A percentile compares a stretch with the other conserved stretches of the same genome.
These are phyloP conservation scores for Hemisphaericaspora subhashii DNA, from an alignment of 1,139 yeast genomes.

Conservation along the genomic window DNA sequence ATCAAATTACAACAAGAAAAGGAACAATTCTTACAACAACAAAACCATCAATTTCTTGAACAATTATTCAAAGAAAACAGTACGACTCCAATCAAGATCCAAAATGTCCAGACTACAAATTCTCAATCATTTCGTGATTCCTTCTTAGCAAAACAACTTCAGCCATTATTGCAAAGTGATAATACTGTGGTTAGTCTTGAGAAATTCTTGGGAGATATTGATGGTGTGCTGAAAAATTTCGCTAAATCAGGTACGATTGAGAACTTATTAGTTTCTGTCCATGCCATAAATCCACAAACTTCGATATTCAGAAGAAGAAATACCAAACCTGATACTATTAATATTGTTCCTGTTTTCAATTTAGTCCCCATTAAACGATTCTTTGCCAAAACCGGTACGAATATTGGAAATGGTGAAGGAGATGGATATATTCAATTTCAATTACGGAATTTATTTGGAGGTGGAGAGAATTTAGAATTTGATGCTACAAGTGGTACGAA, in stretches of 20 bases:
- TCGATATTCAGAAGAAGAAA: conserved; percentile 9
- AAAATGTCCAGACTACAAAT: conserved; percentile 56
- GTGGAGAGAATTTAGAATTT: conserved; percentile 75
- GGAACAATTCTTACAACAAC: conserved; percentile 35
- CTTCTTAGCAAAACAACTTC: conserved; percentile 55
- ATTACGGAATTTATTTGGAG: conserved; percentile 78
- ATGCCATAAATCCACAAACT: conserved; percentile 29
- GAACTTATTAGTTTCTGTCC: conserved; percentile 40
- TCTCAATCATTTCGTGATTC: conserved; percentile 50
- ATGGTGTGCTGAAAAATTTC: conserved; percentile 44
- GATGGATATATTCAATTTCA: conserved; percentile 84
- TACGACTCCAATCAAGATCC: conserved; percentile 44
- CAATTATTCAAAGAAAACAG: conserved; percentile 42
- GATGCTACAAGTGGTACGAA: conserved; percentile 82
- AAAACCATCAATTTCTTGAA: conserved; percentile 41
- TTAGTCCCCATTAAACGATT: conserved; percentile 63
- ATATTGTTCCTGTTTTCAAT: conserved; percentile 56
- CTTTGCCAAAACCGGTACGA: conserved; percentile 87
- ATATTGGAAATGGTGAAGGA: conserved; percentile 93
- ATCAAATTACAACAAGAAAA: conserved; percentile 30
- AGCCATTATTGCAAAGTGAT: conserved; percentile 45
- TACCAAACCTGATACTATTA: conserved; percentile 24
- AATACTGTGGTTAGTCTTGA: conserved; percentile 31
- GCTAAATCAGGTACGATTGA: conserved; percentile 45
- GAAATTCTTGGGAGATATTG: conserved; percentile 39